phyloP scores from a whole-genome alignment of 1,139 yeast species.

The Suhomyces bokatorum region DNA sequence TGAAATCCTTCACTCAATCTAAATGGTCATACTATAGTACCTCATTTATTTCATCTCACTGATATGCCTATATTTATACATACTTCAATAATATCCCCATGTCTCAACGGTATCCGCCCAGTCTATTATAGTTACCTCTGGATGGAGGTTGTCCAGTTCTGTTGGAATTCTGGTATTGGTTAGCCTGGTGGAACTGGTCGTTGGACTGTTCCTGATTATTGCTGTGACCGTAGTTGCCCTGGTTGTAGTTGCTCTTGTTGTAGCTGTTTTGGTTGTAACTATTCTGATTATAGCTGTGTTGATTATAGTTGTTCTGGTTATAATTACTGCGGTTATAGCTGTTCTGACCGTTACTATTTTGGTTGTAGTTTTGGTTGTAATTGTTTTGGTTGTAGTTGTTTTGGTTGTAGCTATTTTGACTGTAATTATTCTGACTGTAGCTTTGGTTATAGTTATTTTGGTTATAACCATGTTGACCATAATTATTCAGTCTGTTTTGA shows the following conservation, averaged over 20 bases:
- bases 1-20: too few species aligned
- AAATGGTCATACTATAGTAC: too few species aligned
- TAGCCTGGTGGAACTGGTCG: constrained; percentile 7
- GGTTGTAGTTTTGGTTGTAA: constrained; percentile 12
- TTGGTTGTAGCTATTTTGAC: constrained; percentile 10
- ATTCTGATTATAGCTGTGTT: constrained; percentile 3
- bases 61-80: too few species aligned
- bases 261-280: constrained; percentile 11
- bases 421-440: constrained; percentile 11
- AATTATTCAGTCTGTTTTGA: constrained; percentile 5
- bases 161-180: constrained; percentile 4
- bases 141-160: neutral
- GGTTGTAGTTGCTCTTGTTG: neutral
- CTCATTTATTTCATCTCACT: too few species aligned
- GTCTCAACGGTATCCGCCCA: too few species aligned
- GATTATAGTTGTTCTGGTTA: neutral
- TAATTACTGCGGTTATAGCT: constrained; percentile 2
- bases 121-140: neutral
- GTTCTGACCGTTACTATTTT: constrained; percentile 9
- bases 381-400: constrained; percentile 11
- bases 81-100: too few species aligned
- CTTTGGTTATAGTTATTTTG: neutral
- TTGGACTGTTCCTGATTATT: constrained; percentile 2
- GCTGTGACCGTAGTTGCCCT: neutral
- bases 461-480: constrained; percentile 2